These are phyloP conservation scores for Sherardia arvensis DNA, from an alignment of 257 asterid species.

Conservation along the genomic window DNA sequence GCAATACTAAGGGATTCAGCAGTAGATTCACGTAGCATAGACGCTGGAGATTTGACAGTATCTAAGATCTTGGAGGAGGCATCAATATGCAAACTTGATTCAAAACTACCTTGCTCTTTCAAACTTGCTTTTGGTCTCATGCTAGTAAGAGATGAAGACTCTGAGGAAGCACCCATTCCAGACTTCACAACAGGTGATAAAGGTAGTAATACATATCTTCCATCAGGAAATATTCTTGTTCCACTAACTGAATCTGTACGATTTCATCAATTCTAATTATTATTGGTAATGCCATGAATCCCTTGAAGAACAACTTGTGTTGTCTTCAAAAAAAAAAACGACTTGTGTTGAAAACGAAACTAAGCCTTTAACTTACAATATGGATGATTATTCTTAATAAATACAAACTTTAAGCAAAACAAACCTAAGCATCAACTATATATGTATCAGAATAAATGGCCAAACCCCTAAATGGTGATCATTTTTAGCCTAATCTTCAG, in stretches of 20 bases:
- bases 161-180: constrained; percentile 12
- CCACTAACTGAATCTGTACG: constrained; percentile 8
- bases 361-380: not conserved
- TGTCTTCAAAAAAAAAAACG: too few relatives aligned
- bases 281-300: not conserved
- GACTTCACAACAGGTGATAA: not conserved
- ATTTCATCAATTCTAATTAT: constrained; percentile 1
- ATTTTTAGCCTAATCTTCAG: constrained; percentile 7
- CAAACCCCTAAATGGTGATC: constrained; percentile 7
- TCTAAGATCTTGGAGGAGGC: constrained; percentile 3
- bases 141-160: constrained; percentile 9
- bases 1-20: constrained; percentile 34
- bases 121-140: constrained; percentile 10
- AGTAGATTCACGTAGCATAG: constrained; percentile 10
- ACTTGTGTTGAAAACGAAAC: not conserved
- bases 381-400: not conserved
- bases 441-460: too few relatives aligned
- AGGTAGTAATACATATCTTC: not conserved
- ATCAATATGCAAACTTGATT: constrained; percentile 5
- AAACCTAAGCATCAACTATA: too few relatives aligned
- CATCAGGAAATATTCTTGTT: constrained; percentile 3
- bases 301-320: not conserved
- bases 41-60: constrained; percentile 8
- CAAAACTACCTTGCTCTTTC: constrained; percentile 15
- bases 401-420: not conserved